phyloP scores from a whole-genome alignment of 306 rosid species.

The Cucumis melo region DNA sequence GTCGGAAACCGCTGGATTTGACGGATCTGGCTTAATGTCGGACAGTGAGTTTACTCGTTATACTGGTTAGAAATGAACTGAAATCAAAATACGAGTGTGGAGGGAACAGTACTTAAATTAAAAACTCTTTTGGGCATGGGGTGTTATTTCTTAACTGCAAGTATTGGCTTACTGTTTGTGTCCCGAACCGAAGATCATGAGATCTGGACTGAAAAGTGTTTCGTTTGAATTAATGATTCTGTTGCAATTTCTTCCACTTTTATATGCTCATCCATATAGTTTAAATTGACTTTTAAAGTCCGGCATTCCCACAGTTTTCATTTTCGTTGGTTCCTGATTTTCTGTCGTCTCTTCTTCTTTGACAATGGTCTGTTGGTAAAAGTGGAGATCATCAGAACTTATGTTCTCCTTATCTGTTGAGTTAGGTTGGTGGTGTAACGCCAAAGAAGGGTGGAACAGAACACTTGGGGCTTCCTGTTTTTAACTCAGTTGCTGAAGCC shows the following conservation, averaged over 20 bases:
- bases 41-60: neutral
- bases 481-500: constrained; percentile 87
- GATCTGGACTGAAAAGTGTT: neutral
- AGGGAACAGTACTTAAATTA: neutral
- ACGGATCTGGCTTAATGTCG: neutral
- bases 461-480: constrained; percentile 96
- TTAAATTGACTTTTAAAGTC: neutral
- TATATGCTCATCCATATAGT: neutral
- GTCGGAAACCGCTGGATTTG: neutral
- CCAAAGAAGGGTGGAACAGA: constrained; percentile 98
- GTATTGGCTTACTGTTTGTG: neutral
- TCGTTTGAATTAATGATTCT: neutral
- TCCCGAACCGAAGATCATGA: neutral
- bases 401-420: neutral
- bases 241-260: neutral
- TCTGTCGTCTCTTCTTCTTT: neutral
- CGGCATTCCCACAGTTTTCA: neutral
- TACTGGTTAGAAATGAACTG: neutral
- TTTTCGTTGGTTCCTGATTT: neutral
- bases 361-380: neutral
- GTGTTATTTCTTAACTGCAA: neutral
- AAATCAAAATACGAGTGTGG: neutral
- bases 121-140: neutral
- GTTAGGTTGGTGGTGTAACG: constrained; percentile 90
- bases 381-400: neutral